Conservation (phyloP, 257 asterid species). For the Solanum piurae region DNA sequence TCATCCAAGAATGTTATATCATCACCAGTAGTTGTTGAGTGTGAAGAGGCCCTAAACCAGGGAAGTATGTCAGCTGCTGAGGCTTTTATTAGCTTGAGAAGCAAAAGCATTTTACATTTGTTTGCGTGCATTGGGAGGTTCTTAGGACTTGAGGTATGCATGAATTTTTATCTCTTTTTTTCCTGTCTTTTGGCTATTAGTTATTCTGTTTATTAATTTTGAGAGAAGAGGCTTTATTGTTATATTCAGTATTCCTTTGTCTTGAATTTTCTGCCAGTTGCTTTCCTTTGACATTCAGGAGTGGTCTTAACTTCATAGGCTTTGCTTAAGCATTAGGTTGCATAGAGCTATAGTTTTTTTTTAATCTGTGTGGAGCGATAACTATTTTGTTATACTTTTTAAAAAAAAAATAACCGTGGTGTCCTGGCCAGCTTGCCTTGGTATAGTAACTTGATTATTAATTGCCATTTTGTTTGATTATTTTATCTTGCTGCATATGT, state of each 20-base stretch:
- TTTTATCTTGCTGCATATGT: background rate
- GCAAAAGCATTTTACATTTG: constrained; percentile 69
- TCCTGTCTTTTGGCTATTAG: constrained; percentile 3
- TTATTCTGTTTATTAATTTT: background rate
- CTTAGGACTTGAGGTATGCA: constrained; percentile 88
- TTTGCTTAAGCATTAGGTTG: background rate
- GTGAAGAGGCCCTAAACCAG: constrained; percentile 93
- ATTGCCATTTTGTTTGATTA: background rate
- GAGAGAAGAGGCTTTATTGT: background rate
- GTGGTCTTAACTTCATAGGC: background rate
- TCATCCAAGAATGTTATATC: constrained; percentile 71
- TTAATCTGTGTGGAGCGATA: background rate
- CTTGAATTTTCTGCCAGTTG: background rate
- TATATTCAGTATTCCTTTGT: background rate
- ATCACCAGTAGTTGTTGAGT: constrained; percentile 50
- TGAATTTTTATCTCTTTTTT: background rate
- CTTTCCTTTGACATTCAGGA: background rate
- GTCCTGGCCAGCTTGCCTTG: background rate
- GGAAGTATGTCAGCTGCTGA: constrained; percentile 70
- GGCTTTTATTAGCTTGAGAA: constrained; percentile 73
- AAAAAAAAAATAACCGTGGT: background rate
- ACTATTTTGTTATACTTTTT: background rate
- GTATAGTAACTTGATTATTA: background rate
- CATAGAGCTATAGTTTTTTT: background rate
- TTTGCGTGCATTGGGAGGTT: constrained; percentile 90